Evolutionary conservation across 805 yeast species (phyloP), one percentile per base, ranked within the genome.

Genomic region (Yarrowia sp.): DNA sequence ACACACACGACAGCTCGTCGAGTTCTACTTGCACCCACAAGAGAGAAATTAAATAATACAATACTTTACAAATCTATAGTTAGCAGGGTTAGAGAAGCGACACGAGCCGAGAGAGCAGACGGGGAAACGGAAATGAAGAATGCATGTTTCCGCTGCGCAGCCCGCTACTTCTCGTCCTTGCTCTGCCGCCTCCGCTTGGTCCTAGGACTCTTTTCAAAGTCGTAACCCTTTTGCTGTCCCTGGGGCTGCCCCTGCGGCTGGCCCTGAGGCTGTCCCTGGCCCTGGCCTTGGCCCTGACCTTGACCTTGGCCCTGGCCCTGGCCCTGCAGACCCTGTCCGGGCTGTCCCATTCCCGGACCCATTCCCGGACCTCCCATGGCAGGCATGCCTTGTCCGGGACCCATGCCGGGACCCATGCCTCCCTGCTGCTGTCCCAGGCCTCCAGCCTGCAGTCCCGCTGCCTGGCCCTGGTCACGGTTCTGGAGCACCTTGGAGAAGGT

Each of bases 401-500:
- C 24, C 25, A 38, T 21, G 13, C 42, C 42, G 1, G 42, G 29
- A 2, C 29, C 29, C 29, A 27, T 27, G 29, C 29, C 42, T 2
- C 25, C 42, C 16, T 47, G 55, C 19, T 29, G 55, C 32, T 25
- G 49, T 5, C 51, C 33, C 14, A 16, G 16, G 6, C 51, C 33
- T 7, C 12, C 32, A 27, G 32, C 22, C 29, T 32, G 32, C 13
- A 18, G 13, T n/a, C 22, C 42, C 6, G 31, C 25, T 6, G n/a
- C 31, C 49, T 42, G 49, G 33, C 49, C 49, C 49, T 42, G 49
- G 8, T 49, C 24, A 68, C 66, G 6, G 76, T 74, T 24, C 73
- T 74, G 69, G 38, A 74, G 71, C 19, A 72, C 64, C 24, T 63
- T 66, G 19, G 71, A 71, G 19, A 74, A 68, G 12, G 59, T 21